Evolutionary conservation across 352 stramenopile genomes (phyloP).

Genomic region (Discostella stelligera): DNA sequence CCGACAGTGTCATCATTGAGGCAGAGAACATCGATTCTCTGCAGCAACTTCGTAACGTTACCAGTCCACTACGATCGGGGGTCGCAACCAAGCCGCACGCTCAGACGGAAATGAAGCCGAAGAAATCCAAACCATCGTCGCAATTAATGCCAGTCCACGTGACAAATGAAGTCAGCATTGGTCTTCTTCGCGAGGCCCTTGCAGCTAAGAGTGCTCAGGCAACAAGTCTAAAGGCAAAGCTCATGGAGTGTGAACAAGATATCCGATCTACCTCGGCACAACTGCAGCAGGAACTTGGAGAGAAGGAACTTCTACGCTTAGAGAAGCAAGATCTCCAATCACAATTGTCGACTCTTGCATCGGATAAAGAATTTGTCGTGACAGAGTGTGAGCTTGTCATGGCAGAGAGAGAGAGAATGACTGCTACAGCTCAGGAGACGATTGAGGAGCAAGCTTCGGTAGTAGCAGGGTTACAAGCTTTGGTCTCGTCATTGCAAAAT

Average conservation of each 20-base stretch:
- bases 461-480: conserved; percentile 30
- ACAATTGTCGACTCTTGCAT: conserved; percentile 42
- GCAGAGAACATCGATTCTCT: conserved; percentile 17
- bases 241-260: conserved; percentile 20
- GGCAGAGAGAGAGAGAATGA: conserved; percentile 40
- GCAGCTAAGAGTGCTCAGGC: conserved; percentile 51
- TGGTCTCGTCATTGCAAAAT: conserved; percentile 22
- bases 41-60: conserved; percentile 9
- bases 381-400: conserved; percentile 42
- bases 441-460: conserved; percentile 39
- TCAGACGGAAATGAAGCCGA: conserved; percentile 51
- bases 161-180: conserved; percentile 40
- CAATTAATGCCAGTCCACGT: conserved; percentile 20
- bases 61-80: conserved; percentile 26
- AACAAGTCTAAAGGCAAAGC: conserved; percentile 41
- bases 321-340: conserved; percentile 43
- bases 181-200: conserved; percentile 50
- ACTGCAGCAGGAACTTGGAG: conserved; percentile 29
- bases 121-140: conserved; percentile 23
- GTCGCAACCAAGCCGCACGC: conserved; percentile 32
- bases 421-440: conserved; percentile 43
- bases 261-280: conserved; percentile 14
- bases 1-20: conserved; percentile 48
- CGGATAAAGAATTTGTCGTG: conserved; percentile 52
- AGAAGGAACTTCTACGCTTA: conserved; percentile 51